These are phyloP conservation scores for Discostella stelligera DNA, from an alignment of 352 stramenopile genomes.

Conservation along the genomic window DNA sequence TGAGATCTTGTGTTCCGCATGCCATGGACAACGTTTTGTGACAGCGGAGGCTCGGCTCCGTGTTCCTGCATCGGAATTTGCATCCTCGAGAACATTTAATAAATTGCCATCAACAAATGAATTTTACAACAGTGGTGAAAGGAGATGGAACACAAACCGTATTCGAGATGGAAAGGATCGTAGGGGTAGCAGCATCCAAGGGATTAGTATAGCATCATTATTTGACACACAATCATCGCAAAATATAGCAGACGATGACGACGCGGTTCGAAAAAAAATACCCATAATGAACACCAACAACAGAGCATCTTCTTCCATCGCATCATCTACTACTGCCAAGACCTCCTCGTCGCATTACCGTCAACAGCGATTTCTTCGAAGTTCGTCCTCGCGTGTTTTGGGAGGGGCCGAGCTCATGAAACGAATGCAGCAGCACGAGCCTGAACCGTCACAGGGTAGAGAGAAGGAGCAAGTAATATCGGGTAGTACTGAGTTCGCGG, in stretches of 20 bases:
- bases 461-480: not conserved
- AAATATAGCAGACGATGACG: not conserved
- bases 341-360: not conserved
- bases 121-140: not conserved
- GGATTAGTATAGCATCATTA: constrained; percentile 17
- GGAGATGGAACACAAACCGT: not conserved
- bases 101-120: not conserved
- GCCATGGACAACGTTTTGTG: constrained; percentile 23
- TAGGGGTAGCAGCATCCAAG: constrained; percentile 1
- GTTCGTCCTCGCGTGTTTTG: constrained; percentile 12
- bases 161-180: not conserved
- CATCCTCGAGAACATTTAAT: constrained; percentile 14
- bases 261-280: not conserved
- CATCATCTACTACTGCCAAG: not conserved
- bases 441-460: not conserved
- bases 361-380: constrained; percentile 1
- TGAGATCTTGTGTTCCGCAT: constrained; percentile 35
- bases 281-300: not conserved
- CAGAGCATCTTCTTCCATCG: not conserved
- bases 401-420: constrained; percentile 23
- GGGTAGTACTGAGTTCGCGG: not conserved
- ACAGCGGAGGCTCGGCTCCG: constrained; percentile 27
- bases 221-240: constrained; percentile 3
- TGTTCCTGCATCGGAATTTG: not conserved
- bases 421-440: constrained; percentile 17